Evolutionary conservation across 2,329 filamentous ascomycete genomes (phyloP).

Genomic region (Beauveria rudraprayagi): DNA sequence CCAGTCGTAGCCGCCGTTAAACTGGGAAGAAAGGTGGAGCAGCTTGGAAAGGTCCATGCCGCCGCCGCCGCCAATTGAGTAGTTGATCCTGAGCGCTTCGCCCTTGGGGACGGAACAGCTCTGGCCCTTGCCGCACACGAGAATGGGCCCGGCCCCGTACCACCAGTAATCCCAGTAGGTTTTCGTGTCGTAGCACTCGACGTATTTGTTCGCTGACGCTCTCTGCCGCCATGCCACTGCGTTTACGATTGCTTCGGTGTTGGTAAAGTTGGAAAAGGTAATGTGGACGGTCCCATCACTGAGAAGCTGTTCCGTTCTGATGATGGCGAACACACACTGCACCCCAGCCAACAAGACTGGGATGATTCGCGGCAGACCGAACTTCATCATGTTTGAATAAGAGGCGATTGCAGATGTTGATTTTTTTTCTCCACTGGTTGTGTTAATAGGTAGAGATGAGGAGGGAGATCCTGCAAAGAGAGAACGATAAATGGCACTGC

Average conservation of each 20-base stretch:
- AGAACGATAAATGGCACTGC: not conserved
- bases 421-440: not conserved
- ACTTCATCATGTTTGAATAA: not conserved
- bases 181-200: not conserved
- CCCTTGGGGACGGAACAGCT: not conserved
- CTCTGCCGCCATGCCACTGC: too few species aligned
- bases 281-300: not conserved
- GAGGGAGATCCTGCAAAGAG: not conserved
- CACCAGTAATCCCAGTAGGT: conserved; percentile 1
- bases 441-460: not conserved
- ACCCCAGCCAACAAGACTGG: not conserved
- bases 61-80: not conserved
- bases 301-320: not conserved
- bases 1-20: not conserved
- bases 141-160: not conserved
- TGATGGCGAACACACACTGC: not conserved
- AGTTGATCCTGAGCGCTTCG: not conserved
- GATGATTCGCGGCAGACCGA: not conserved
- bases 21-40: not conserved
- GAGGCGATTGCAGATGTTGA: too few species aligned
- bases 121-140: not conserved
- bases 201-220: not conserved
- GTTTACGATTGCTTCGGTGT: not conserved
- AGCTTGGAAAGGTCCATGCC: not conserved
- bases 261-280: not conserved